phyloP scores from a whole-genome alignment of 2,329 filamentous ascomycete genomes.

The Phialocephala sp. region DNA sequence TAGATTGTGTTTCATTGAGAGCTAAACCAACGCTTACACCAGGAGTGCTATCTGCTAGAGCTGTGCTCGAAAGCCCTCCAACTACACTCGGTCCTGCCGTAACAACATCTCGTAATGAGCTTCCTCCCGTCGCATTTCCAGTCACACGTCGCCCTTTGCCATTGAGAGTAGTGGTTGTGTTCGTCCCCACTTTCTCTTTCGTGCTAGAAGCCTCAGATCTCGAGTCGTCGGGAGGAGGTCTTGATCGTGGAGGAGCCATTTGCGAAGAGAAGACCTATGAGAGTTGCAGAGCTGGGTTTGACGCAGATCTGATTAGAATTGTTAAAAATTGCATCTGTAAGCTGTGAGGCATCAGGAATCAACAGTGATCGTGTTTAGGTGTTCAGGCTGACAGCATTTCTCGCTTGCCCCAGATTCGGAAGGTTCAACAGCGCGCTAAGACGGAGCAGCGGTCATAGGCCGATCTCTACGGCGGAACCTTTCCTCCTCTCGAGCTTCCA shows the following conservation, averaged over 20 bases:
- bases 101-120: conserved; percentile 40
- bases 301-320: neutral
- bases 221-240: conserved; percentile 43
- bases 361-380: neutral
- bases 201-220: conserved; percentile 45
- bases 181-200: conserved; percentile 41
- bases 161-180: conserved; percentile 30
- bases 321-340: neutral
- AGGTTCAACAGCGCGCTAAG: neutral
- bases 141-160: conserved; percentile 41
- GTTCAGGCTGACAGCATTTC: neutral
- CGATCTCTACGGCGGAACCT: too few species aligned
- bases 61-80: conserved; percentile 26
- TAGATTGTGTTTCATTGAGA: neutral
- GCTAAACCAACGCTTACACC: conserved; percentile 34
- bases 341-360: neutral
- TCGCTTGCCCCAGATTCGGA: neutral
- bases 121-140: conserved; percentile 32
- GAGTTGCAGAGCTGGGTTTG: neutral
- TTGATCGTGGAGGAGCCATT: conserved; percentile 42
- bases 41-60: conserved; percentile 33
- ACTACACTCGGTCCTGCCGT: conserved; percentile 30
- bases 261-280: neutral
- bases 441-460: neutral
- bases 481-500: neutral